Conservation (phyloP, 225 moss, liverwort and hornwort genomes). For the Physcomitrellopsis africana region DNA sequence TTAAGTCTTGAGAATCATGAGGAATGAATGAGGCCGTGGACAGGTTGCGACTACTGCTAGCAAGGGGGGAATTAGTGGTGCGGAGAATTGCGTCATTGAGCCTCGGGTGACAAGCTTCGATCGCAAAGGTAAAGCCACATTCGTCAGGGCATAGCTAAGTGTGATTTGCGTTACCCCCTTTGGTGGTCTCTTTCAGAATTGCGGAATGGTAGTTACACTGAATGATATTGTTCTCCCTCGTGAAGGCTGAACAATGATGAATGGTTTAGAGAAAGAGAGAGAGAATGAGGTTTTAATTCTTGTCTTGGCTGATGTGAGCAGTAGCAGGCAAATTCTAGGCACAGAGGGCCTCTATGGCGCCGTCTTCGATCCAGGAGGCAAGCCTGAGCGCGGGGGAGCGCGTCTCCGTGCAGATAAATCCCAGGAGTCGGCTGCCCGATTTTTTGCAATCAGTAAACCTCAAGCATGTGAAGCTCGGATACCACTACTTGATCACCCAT, state of each 20-base stretch:
- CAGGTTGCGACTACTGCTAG: background rate
- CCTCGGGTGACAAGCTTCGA: background rate
- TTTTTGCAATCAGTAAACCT: slow-evolving; percentile 61
- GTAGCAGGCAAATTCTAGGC: slow-evolving; percentile 21
- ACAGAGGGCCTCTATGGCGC: slow-evolving; percentile 32
- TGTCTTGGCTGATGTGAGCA: background rate
- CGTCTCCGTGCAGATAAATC: slow-evolving; percentile 48
- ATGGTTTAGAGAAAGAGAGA: too few species aligned
- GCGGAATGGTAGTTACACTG: background rate
- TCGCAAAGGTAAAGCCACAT: background rate
- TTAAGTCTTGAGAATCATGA: too few species aligned
- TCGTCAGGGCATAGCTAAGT: background rate
- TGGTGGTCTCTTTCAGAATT: background rate
- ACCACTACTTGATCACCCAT: slow-evolving; percentile 62
- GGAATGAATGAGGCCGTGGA: slow-evolving; percentile 20
- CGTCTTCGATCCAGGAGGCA: slow-evolving; percentile 13
- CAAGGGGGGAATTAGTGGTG: background rate
- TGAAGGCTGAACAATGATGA: background rate
- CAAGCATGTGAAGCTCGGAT: slow-evolving; percentile 61
- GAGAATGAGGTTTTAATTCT: background rate
- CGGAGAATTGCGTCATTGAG: background rate
- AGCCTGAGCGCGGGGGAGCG: slow-evolving; percentile 35
- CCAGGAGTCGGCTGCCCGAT: slow-evolving; percentile 50
- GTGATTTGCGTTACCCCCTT: background rate
- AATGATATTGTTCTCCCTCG: too few species aligned